Percentiles rank a stretch among this genome's conserved stretches.
Evolutionary conservation across 139 green algal species (phyloP).

Genomic region (Chlamydomonas asymmetrica): DNA sequence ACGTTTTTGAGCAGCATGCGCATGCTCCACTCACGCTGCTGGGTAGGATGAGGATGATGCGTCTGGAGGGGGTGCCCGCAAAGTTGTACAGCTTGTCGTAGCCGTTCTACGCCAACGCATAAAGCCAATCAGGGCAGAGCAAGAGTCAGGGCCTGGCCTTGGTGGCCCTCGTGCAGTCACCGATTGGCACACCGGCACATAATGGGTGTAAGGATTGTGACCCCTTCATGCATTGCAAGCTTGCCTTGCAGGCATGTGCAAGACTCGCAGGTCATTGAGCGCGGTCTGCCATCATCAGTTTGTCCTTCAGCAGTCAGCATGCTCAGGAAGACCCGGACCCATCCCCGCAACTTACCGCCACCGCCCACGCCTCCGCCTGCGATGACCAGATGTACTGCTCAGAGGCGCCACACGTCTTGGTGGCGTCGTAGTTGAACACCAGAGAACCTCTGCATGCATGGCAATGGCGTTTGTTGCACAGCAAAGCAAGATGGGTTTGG

Average conservation of each 20-base stretch:
- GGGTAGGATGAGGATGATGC: slow-evolving; percentile 16
- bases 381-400: slow-evolving; percentile 17
- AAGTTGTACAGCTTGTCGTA: not conserved
- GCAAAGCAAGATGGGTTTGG: too few relatives aligned
- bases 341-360: not conserved
- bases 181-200: not conserved
- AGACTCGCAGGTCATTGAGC: not conserved
- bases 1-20: too few relatives aligned
- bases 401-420: not conserved
- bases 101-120: too few relatives aligned
- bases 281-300: not conserved
- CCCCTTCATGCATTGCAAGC: too few relatives aligned
- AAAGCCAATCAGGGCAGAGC: not conserved
- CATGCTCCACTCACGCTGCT: too few relatives aligned
- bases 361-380: not conserved
- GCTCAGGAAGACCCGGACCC: too few relatives aligned
- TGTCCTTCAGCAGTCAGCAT: too few relatives aligned
- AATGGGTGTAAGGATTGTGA: too few relatives aligned
- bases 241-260: too few relatives aligned
- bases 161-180: not conserved
- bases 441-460: slow-evolving; percentile 6
- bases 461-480: too few relatives aligned
- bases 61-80: not conserved
- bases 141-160: not conserved
- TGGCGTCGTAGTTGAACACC: not conserved